Evolutionary conservation across 2,329 filamentous ascomycete genomes (phyloP).

Genomic region (Trichoderma sp.): DNA sequence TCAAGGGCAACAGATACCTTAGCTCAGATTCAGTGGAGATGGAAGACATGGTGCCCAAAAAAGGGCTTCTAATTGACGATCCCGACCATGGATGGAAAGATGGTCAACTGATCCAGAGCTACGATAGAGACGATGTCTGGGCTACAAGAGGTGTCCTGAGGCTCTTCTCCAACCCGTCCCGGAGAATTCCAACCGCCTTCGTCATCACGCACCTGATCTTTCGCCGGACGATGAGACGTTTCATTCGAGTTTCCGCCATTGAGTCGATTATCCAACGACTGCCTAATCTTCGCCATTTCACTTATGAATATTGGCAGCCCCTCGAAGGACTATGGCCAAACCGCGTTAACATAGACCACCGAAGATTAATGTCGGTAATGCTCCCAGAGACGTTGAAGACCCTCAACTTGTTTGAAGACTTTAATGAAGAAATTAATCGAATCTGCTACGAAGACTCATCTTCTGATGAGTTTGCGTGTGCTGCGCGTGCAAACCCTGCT

Average conservation of each 20-base stretch:
- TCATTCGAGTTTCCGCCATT: neutral
- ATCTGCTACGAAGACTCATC: neutral
- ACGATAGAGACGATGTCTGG: neutral
- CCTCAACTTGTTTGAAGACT: neutral
- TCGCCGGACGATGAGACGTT: neutral
- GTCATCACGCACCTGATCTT: neutral
- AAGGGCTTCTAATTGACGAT: neutral
- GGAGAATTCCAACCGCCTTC: neutral
- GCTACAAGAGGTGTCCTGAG: neutral
- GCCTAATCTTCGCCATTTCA: neutral
- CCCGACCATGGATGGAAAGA: neutral
- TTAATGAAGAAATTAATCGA: neutral
- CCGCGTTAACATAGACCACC: too few species aligned
- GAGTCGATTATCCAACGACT: neutral
- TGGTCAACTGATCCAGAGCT: neutral
- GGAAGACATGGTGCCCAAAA: neutral
- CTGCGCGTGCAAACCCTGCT: neutral
- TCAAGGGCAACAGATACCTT: neutral
- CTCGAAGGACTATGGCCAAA: neutral
- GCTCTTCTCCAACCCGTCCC: neutral
- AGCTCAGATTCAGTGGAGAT: neutral
- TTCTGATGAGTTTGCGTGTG: neutral
- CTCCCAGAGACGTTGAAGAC: neutral
- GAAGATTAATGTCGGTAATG: neutral
- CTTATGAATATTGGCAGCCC: neutral